phyloP scores from a whole-genome alignment of 805 yeast genomes.

The Suhomyces sp. region DNA sequence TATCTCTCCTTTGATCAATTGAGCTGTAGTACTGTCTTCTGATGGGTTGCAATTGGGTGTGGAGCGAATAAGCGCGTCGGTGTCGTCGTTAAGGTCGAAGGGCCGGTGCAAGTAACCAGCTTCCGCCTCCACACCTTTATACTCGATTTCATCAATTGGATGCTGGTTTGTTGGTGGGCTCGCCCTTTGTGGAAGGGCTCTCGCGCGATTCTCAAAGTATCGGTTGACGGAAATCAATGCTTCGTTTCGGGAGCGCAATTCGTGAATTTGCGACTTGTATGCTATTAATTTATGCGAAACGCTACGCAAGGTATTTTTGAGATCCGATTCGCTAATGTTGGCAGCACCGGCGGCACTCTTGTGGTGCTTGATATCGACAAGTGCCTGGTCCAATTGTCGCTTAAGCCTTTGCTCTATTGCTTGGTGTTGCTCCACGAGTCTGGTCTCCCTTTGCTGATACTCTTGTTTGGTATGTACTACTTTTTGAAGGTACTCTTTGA shows the following conservation, averaged over 20 bases:
- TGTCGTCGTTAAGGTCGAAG: background rate
- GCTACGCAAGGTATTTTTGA: conserved; percentile 5
- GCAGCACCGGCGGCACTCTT: background rate
- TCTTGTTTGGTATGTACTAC: background rate
- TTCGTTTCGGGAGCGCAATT: conserved; percentile 6
- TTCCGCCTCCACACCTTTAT: background rate
- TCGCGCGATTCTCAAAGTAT: background rate
- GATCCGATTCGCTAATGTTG: background rate
- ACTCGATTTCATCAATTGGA: background rate
- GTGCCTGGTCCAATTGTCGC: background rate
- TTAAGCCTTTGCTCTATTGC: background rate
- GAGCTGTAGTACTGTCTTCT: conserved; percentile 4
- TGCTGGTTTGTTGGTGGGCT: background rate
- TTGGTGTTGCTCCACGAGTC: background rate
- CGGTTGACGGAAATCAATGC: conserved; percentile 5
- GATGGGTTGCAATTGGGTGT: background rate
- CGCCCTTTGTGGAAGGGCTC: background rate
- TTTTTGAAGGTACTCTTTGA: conserved; percentile 2
- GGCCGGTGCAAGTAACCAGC: background rate
- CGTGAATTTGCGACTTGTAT: conserved; percentile 8
- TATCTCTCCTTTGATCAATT: conserved; percentile 2
- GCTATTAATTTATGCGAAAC: conserved; percentile 6
- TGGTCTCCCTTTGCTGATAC: background rate
- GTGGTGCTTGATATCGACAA: background rate
- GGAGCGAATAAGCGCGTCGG: background rate